Conservation (phyloP, 495 filamentous ascomycete species). For the Tuber aestivum region DNA sequence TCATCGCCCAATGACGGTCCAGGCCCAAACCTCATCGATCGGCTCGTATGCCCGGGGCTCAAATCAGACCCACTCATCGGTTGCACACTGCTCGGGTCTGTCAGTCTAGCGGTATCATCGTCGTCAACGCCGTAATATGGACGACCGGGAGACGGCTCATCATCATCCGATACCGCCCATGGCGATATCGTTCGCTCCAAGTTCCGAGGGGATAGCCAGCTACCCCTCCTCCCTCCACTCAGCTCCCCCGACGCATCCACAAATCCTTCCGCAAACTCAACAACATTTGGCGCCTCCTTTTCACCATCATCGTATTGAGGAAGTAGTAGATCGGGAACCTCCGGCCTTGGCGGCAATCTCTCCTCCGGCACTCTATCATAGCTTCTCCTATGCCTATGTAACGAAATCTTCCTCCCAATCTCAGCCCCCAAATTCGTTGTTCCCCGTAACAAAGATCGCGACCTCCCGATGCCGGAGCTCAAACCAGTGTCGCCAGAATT, state of each 20-base stretch:
- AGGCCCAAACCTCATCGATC: conserved; percentile 39
- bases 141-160: conserved; percentile 42
- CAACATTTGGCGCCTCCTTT: conserved; percentile 24
- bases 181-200: conserved; percentile 27
- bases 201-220: conserved; percentile 42
- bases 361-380: conserved; percentile 35
- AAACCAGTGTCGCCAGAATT: conserved; percentile 6
- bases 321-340: conserved; percentile 31
- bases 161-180: conserved; percentile 33
- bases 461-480: conserved; percentile 27
- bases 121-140: conserved; percentile 49
- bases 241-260: conserved; percentile 30
- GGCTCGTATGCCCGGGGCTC: conserved; percentile 41
- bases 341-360: conserved; percentile 23
- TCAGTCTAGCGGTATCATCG: conserved; percentile 60
- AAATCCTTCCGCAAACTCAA: conserved; percentile 33
- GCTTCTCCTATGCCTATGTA: conserved; percentile 33
- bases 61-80: conserved; percentile 55
- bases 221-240: conserved; percentile 37
- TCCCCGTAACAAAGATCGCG: conserved; percentile 41
- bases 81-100: conserved; percentile 55
- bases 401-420: conserved; percentile 44
- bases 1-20: conserved; percentile 59
- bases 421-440: conserved; percentile 40
- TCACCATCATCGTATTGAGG: conserved; percentile 26